Conservation (phyloP, 2,329 filamentous ascomycete species). For the Fusarium sp. region DNA sequence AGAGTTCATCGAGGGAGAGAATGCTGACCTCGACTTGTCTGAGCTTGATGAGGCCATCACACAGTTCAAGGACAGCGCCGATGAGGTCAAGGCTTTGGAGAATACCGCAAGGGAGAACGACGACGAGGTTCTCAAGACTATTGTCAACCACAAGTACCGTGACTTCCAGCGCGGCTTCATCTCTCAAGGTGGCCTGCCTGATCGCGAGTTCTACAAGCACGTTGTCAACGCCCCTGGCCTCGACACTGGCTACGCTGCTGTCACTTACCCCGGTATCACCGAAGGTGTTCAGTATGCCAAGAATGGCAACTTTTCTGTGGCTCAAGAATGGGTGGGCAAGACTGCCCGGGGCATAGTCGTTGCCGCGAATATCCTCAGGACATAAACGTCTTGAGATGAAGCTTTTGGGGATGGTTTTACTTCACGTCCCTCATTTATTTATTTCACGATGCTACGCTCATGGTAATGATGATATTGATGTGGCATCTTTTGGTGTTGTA, state of each 20-base stretch:
- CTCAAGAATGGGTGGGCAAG: slow-evolving; percentile 52
- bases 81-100: slow-evolving; percentile 50
- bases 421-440: slow-evolving; percentile 19
- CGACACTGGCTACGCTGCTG: slow-evolving; percentile 58
- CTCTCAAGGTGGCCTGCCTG: slow-evolving; percentile 59
- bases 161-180: slow-evolving; percentile 62
- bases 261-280: slow-evolving; percentile 68
- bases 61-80: slow-evolving; percentile 49
- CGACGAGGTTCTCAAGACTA: slow-evolving; percentile 47
- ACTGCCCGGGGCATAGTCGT: slow-evolving; percentile 50
- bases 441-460: slow-evolving; percentile 10
- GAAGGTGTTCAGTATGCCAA: slow-evolving; percentile 70
- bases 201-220: slow-evolving; percentile 59
- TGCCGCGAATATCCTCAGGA: slow-evolving; percentile 51
- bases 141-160: slow-evolving; percentile 59
- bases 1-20: slow-evolving; percentile 48
- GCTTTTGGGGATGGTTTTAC: not conserved
- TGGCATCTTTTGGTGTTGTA: not conserved
- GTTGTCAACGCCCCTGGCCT: slow-evolving; percentile 60
- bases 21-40: slow-evolving; percentile 51
- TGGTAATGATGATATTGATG: slow-evolving; percentile 4
- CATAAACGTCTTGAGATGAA: not conserved
- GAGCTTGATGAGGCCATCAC: slow-evolving; percentile 54
- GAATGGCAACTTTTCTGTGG: slow-evolving; percentile 41
- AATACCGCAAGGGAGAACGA: slow-evolving; percentile 44